Evolutionary conservation across 139 green algal species (phyloP), one percentile per base, ranked within the genome.

Genomic region (Chlamydomonas sp.): DNA sequence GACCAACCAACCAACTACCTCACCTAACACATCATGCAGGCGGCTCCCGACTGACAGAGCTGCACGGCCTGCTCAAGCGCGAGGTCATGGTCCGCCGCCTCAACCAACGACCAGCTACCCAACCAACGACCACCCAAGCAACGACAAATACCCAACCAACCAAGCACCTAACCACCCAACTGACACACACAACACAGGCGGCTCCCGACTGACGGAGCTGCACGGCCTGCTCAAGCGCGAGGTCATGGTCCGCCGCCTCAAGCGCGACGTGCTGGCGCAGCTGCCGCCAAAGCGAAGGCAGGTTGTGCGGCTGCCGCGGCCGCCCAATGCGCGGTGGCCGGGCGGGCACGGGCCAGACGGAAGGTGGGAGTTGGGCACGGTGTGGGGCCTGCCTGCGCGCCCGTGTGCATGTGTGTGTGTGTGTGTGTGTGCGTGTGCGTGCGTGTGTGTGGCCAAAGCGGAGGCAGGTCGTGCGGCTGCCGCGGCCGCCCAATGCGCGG

Each of bases 91-190:
- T 98, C 34, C 81, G 94, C 35, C 80, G 94, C 5, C 80, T 96
- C 58, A 98, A 98, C 82, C 30, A 49, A 5, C n/a, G n/a, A n/a
- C n/a, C 87, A 98, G n/a, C 87, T 98, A 26, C 73, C 95, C 77
- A 72, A 70, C 5, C 72, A 96, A 69, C 87, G 97, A 72, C 92
- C 92, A 16, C 88, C 91, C 37, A 97, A 97, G 79, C 73, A 88
- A 34, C 74, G 92, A 4, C 90, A 97, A 70, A 76, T 87, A n/a
- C n/a, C n/a, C n/a, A n/a, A n/a, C n/a, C n/a, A 54, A 54, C 13
- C 43, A 54, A 26, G 43, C 43, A 54, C 20, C 20, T 20, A 54
- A 26, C 13, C 43, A 54, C 20, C 13, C 43, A 54, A 26, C 13
- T 54, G 43, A 54, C 43, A 26, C 49, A n/a, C n/a, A n/a, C n/a